Evolutionary conservation across 768 basidiomycete genomes (phyloP), one percentile per base, ranked within the genome.

Genomic region (Floccularia luteovirens): DNA sequence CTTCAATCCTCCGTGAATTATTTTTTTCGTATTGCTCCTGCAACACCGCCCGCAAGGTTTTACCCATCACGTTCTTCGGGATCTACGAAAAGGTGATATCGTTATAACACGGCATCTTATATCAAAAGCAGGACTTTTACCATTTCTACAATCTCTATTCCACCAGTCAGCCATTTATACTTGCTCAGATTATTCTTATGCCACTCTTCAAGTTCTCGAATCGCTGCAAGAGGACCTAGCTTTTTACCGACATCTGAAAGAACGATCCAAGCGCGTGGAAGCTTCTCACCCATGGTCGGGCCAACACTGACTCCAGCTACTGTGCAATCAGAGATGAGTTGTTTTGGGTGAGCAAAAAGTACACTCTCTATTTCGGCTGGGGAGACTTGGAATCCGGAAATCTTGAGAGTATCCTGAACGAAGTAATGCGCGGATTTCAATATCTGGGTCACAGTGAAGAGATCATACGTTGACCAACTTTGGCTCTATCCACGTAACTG

Each of bases 231-330:
- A 0, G 50, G 47, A n/a, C 77, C 76, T 1, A 60, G 47, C 31
- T 55, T 58, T 48, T 64, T 65, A 7, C 82, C 82, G 0, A 50
- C 51, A 0, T 57, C 42, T 36, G 73, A 77, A 7, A 83, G 54
- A 1, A 83, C 78, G 19, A 85, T 46, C 82, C 82, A 85, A 2
- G 82, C 82, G 1, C 77, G 70, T 0, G 82, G 82, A 2, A 75
- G 61, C 45, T 72, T 72, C 55, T 82, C 82, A 48, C 14, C 27
- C 10, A 8, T 14, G 27, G 27, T 8, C 14, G 8, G 27, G 27
- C 14, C 10, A 28, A 14, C 10, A 14, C 8, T 14, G 14, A 28
- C 27, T 8, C 27, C 27, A 28, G 27, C 27, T 8, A 28, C 27
- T 8, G 14, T 14, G 27, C 8, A 8, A 28, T 28, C 27, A 14